phyloP scores from a whole-genome alignment of 306 rosid species.

The Rubus idaeus region DNA sequence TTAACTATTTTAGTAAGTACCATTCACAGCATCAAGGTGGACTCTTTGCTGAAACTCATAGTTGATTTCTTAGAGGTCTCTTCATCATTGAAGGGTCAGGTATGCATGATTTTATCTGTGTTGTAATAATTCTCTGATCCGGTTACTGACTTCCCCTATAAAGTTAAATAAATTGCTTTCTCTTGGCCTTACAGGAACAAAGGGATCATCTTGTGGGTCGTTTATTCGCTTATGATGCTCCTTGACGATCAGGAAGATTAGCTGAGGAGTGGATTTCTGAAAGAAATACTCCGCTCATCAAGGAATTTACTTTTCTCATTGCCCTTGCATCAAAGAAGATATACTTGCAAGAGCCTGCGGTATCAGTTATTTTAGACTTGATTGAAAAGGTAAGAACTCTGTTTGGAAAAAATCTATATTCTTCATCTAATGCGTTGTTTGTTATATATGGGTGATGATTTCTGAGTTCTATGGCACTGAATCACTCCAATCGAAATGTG shows the following conservation, averaged over 20 bases:
- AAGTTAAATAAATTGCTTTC: constrained; percentile 4
- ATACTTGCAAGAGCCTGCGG: constrained; percentile 91
- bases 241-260: constrained; percentile 80
- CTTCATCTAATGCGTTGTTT: background rate
- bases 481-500: background rate
- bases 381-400: constrained; percentile 60
- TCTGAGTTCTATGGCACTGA: background rate
- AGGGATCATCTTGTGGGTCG: constrained; percentile 89
- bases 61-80: constrained; percentile 74
- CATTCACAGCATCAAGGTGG: constrained; percentile 52
- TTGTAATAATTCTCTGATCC: constrained; percentile 7
- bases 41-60: constrained; percentile 74
- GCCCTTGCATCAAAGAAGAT: constrained; percentile 77
- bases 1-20: constrained; percentile 49
- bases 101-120: constrained; percentile 24
- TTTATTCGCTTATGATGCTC: constrained; percentile 86
- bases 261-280: constrained; percentile 53
- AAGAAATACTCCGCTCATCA: constrained; percentile 47
- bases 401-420: background rate
- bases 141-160: constrained; percentile 15
- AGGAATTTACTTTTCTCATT: constrained; percentile 59
- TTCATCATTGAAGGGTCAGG: constrained; percentile 98
- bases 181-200: constrained; percentile 65
- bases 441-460: background rate
- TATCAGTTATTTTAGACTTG: constrained; percentile 65